phyloP scores from a whole-genome alignment of 257 asterid species.

The Vinca minor region DNA sequence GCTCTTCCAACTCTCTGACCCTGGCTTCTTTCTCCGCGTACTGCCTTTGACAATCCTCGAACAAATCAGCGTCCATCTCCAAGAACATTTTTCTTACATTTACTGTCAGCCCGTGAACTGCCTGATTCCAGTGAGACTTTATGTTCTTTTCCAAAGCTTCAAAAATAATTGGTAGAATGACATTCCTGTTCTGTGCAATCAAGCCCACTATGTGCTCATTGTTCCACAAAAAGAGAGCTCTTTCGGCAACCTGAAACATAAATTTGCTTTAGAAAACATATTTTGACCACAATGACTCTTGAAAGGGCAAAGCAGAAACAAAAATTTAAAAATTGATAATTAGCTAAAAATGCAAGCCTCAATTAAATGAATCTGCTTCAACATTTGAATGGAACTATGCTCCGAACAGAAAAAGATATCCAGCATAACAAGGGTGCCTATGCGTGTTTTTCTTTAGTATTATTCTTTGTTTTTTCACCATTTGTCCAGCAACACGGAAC shows the following conservation, averaged over 20 bases:
- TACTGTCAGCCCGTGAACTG: constrained; percentile 53
- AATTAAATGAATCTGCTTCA: no score
- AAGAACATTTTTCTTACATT: constrained; percentile 61
- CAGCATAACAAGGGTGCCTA: no score
- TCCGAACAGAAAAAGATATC: no score
- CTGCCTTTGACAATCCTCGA: constrained; percentile 61
- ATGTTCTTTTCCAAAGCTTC: constrained; percentile 64
- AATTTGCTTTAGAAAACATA: constrained; percentile 10
- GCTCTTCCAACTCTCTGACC: constrained; percentile 37
- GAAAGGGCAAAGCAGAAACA: no score
- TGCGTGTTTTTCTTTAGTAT: no score
- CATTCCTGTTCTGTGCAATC: constrained; percentile 57
- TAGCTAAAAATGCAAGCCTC: no score
- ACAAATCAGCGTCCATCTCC: constrained; percentile 63
- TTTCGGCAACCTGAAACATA: constrained; percentile 67
- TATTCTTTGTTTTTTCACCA: no score
- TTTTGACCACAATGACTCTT: neutral
- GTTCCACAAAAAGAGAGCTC: constrained; percentile 73
- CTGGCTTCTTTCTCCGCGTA: constrained; percentile 43
- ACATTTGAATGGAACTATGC: no score
- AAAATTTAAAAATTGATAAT: no score
- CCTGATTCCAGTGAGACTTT: constrained; percentile 73
- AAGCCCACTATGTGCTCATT: constrained; percentile 55
- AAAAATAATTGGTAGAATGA: constrained; percentile 59
- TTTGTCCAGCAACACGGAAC: no score